Evolutionary conservation across 2,329 filamentous ascomycete genomes (phyloP), one percentile per base, ranked within the genome.

Genomic region (Lachnellula willkommii): DNA sequence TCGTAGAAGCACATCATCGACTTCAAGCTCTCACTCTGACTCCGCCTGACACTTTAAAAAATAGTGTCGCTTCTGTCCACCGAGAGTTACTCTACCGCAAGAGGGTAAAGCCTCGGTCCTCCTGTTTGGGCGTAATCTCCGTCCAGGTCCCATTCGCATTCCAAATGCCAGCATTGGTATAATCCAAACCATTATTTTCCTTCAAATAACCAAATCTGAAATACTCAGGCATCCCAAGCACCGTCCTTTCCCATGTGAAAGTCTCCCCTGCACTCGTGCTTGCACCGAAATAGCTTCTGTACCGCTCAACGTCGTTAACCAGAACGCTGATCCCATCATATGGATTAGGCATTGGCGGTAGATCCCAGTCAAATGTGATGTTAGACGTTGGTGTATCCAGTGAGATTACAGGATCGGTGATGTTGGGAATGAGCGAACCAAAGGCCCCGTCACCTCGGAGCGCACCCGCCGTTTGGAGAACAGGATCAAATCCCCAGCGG

Each of bases 401-500:
- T 32, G 28, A 32, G 1, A 32, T 12, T 3, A 12, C 9, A 32
- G 28, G 28, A 32, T 9, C 28, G 3, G 28, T 32, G 9, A 32
- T 32, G 9, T 32, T 32, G 28, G 28, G 28, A 9, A 32, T 9
- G 28, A 32, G 28, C 4, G 28, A 32, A 32, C 28, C 28, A 4
- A 32, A 32, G 28, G 28, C 28, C 9, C 28, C 28, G 9, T 32
- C 28, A 32, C 28, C 28, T 32, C 28, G 28, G 28, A 32, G 28
- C 9, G 28, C 28, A 32, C 28, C 79, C 0, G 88, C 82, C 0
- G 94, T 96, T 72, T 97, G 87, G n/a, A 97, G 80, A 49, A 97
- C 83, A 1, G 87, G 81, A 59, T 90, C 92, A 70, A 95, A 97
- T 0, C 91, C 92, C 94, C 94, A 97, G 46, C 93, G 82, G 4